These are phyloP conservation scores for Leucoagaricus sp. DNA, from an alignment of 1,284 basidiomycete genomes.

Conservation along the genomic window DNA sequence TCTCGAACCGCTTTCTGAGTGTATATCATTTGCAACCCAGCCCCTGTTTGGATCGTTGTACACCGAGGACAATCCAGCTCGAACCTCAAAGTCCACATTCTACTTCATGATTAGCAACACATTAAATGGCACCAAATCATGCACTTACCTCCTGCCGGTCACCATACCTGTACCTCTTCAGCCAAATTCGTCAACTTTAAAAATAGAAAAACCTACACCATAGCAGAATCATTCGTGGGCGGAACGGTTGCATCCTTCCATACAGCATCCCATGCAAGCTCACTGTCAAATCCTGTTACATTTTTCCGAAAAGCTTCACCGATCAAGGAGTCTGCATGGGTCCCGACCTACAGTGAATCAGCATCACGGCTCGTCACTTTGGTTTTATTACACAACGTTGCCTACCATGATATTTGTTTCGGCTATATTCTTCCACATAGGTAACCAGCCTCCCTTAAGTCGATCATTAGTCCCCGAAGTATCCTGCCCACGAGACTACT, in stretches of 20 bases:
- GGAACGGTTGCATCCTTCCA: slow-evolving; percentile 74
- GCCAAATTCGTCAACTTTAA: neutral
- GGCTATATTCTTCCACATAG: slow-evolving; percentile 89
- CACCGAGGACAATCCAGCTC: slow-evolving; percentile 72
- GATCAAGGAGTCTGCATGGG: slow-evolving; percentile 79
- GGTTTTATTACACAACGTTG: neutral
- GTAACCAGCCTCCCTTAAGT: slow-evolving; percentile 74
- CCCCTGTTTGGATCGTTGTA: slow-evolving; percentile 56
- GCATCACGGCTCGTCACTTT: neutral
- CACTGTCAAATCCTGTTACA: slow-evolving; percentile 61
- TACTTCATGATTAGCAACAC: slow-evolving; percentile 22
- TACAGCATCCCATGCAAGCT: slow-evolving; percentile 74
- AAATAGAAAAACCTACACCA: slow-evolving; percentile 31
- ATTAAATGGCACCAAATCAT: neutral
- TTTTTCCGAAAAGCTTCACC: slow-evolving; percentile 76
- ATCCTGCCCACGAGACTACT: neutral
- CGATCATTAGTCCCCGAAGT: no score
- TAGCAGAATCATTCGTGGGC: slow-evolving; percentile 60
- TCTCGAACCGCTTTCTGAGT: slow-evolving; percentile 81
- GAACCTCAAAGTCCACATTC: slow-evolving; percentile 79
- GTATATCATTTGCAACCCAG: slow-evolving; percentile 81
- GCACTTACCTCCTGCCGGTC: neutral
- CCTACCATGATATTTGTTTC: slow-evolving; percentile 46
- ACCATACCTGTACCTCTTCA: neutral
- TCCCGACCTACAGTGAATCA: slow-evolving; percentile 55